These are phyloP conservation scores for Rubia balearica DNA, from an alignment of 305 asterid genomes.

Conservation along the genomic window DNA sequence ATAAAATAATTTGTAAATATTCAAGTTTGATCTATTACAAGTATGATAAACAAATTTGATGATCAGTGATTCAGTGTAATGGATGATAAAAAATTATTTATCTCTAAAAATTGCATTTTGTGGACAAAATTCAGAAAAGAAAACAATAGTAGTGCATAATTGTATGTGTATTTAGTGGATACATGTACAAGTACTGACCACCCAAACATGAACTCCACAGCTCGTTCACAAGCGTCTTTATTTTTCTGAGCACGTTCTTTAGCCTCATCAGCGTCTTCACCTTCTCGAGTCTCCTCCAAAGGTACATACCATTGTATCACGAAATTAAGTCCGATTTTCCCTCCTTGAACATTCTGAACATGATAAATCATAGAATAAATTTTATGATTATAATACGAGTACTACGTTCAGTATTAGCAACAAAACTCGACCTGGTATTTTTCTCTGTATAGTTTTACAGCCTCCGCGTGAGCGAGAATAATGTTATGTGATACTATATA, in stretches of 20 bases:
- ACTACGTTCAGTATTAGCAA: not conserved
- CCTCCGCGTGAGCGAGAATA: conserved; percentile 25
- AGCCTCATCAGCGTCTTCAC: conserved; percentile 1
- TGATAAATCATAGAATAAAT: not conserved
- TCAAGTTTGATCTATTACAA: no score
- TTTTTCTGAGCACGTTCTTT: conserved; percentile 7
- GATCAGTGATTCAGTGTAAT: no score
- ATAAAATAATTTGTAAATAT: no score
- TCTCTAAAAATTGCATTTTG: no score
- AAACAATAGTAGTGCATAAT: no score
- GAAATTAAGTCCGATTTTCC: conserved; percentile 12
- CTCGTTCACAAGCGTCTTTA: conserved; percentile 12
- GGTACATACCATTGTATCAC: conserved; percentile 21
- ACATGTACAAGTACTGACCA: conserved; percentile 12
- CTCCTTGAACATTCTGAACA: not conserved
- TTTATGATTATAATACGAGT: no score
- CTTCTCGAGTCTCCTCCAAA: not conserved
- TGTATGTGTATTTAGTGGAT: no score
- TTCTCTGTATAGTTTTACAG: conserved; percentile 12
- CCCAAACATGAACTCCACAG: conserved; percentile 23
- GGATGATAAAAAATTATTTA: no score
- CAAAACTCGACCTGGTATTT: conserved; percentile 19
- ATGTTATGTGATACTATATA: conserved; percentile 20
- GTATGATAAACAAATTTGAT: no score
- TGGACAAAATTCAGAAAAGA: no score